phyloP scores from a whole-genome alignment of 192 early-diverging fungal species.

The Ambispora gerdemannii region DNA sequence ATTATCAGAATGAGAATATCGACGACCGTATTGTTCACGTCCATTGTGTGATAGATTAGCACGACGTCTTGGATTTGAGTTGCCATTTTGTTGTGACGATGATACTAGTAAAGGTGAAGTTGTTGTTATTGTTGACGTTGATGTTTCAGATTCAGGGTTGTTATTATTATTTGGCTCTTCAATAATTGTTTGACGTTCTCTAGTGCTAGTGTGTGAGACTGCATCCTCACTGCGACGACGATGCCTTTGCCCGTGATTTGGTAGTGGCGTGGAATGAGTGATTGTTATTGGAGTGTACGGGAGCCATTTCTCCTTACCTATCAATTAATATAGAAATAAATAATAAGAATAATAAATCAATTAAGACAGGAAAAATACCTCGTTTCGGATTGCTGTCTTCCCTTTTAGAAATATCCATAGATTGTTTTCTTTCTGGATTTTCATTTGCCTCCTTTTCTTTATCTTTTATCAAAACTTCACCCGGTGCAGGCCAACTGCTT shows the following conservation, averaged over 20 bases:
- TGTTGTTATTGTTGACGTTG: no score
- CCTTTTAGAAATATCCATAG: constrained; percentile 1
- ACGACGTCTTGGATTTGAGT: constrained; percentile 19
- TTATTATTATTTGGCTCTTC: constrained; percentile 20
- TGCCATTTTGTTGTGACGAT: background rate
- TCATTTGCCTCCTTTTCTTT: constrained; percentile 29
- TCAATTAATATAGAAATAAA: background rate
- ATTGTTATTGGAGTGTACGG: constrained; percentile 50
- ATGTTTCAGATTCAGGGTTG: constrained; percentile 14
- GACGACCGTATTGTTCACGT: constrained; percentile 17
- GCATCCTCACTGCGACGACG: constrained; percentile 36
- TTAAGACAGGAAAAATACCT: constrained; percentile 25
- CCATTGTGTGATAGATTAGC: constrained; percentile 17
- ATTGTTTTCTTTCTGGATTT: constrained; percentile 25
- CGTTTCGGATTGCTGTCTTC: constrained; percentile 24
- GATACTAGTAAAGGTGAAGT: no score
- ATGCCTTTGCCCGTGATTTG: constrained; percentile 36
- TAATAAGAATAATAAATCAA: background rate
- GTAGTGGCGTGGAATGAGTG: constrained; percentile 49
- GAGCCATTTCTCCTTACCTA: constrained; percentile 52
- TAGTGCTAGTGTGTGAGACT: background rate
- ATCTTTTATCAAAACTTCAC: constrained; percentile 31
- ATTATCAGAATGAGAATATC: constrained; percentile 26
- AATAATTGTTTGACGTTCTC: constrained; percentile 14
- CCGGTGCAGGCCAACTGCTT: constrained; percentile 31